These are phyloP conservation scores for Erythrophleum ivorense DNA, from an alignment of 331 rosid species.

Conservation along the genomic window DNA sequence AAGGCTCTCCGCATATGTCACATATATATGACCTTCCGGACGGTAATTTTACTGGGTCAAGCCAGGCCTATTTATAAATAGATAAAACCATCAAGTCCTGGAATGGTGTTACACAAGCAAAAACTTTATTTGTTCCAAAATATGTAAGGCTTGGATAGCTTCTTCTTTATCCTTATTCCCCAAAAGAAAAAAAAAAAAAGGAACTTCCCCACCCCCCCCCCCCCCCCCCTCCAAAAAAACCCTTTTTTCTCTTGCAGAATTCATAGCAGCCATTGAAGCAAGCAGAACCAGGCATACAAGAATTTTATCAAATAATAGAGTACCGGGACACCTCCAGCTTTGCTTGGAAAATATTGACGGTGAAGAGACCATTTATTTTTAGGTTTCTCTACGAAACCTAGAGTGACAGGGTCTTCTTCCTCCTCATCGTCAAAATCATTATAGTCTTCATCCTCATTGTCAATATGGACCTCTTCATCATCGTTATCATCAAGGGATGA, in stretches of 20 bases:
- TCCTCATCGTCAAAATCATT: slow-evolving; percentile 49
- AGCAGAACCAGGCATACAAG: background rate
- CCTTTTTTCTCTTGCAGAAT: background rate
- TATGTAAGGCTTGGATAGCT: background rate
- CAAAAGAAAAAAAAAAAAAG: background rate
- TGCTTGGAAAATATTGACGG: slow-evolving; percentile 80
- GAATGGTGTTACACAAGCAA: background rate
- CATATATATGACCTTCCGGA: slow-evolving; percentile 64
- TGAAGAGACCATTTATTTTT: slow-evolving; percentile 56
- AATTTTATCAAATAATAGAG: background rate
- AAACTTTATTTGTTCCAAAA: background rate
- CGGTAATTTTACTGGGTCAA: slow-evolving; percentile 82
- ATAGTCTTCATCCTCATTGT: slow-evolving; percentile 41
- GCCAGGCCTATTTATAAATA: slow-evolving; percentile 74
- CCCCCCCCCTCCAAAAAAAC: background rate
- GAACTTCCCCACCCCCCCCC: background rate
- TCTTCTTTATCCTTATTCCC: background rate
- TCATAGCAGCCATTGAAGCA: background rate
- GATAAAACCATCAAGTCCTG: slow-evolving; percentile 13
- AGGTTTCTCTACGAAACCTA: slow-evolving; percentile 71
- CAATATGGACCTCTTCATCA: slow-evolving; percentile 40
- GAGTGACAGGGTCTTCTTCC: slow-evolving; percentile 53
- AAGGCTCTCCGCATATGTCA: slow-evolving; percentile 77
- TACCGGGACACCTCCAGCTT: slow-evolving; percentile 91
- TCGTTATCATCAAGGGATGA: slow-evolving; percentile 44